Evolutionary conservation across 805 yeast species (phyloP), one percentile per base, ranked within the genome.

Genomic region (Kluyveromyces dobzhanskii): DNA sequence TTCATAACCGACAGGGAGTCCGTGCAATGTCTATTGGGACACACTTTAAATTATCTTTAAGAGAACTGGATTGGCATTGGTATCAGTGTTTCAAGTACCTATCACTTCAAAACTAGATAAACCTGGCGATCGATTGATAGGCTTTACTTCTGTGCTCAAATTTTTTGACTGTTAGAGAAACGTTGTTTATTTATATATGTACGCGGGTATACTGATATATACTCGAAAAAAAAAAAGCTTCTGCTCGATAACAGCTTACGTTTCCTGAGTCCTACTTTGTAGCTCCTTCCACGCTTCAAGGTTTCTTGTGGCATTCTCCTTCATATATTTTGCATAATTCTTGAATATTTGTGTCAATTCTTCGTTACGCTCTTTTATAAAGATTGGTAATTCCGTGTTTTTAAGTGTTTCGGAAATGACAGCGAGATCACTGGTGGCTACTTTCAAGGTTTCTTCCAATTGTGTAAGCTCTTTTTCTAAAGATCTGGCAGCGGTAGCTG

Each of bases 371-470:
- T 50, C 51, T 6, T 37, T 33, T 1, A 53, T 48, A 35, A 54
- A 57, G 26, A 49, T 54, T 3, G 64, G 54, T 14, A 60, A 54
- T 44, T 64, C 59, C n/a, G 47, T 48, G 28, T 56, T 48, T 33
- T 53, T 54, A n/a, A 60, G 55, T 12, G 55, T 51, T 28, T 50
- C 41, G 4, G 59, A 46, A 13, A 61, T 56, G 10, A 49, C 53
- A n/a, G 43, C 43, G 29, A 57, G 46, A 24, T 64, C 68, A 19
- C 43, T 47, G 18, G 55, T 69, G 7, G 55, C 37, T 10, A 58
- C 55, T 11, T 37, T 34, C 7, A 49, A 30, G 2, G 51, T 44
- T 29, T 51, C 55, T 14, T 49, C 40, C 19, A 58, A 40, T 24
- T 46, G 48, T 16, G 35, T 31, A 1, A 58, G 46, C n/a, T 59